Conservation (phyloP, 2,329 filamentous ascomycete species). For the Pseudogymnoascus sp. region DNA sequence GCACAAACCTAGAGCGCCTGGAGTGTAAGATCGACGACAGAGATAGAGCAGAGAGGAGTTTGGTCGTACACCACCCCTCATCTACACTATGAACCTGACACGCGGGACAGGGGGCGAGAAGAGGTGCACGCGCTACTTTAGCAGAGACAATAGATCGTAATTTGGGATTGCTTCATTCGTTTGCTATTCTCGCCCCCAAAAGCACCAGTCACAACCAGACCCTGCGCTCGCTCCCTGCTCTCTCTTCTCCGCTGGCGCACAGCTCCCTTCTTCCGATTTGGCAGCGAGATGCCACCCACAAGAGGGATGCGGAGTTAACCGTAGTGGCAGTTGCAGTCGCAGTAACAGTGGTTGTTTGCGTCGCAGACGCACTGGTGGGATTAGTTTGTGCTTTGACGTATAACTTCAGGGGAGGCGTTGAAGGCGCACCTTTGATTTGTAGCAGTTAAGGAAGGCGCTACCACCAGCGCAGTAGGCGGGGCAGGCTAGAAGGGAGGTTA, state of each 20-base stretch:
- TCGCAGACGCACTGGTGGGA: not conserved
- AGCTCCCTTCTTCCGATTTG: not conserved
- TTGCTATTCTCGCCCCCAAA: not conserved
- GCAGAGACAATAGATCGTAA: not conserved
- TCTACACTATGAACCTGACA: not conserved
- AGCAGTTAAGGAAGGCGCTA: not conserved
- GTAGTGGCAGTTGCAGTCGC: not conserved
- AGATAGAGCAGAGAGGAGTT: not conserved
- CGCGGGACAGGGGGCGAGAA: not conserved
- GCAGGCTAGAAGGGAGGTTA: not conserved
- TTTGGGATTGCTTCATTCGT: not conserved
- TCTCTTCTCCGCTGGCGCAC: not conserved
- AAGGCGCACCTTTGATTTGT: not conserved
- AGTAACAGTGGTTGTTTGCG: not conserved
- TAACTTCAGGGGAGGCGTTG: not conserved
- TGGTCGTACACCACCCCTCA: not conserved
- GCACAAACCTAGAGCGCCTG: not conserved
- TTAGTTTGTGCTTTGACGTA: not conserved
- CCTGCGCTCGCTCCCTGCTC: not conserved
- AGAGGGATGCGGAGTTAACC: not conserved
- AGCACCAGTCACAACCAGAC: not conserved
- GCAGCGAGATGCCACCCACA: not conserved
- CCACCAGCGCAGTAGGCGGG: not conserved
- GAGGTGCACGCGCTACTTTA: not conserved
- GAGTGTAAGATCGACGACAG: not conserved